These are phyloP conservation scores for Candida mattraensis DNA, from an alignment of 805 yeast species.

Conservation along the genomic window DNA sequence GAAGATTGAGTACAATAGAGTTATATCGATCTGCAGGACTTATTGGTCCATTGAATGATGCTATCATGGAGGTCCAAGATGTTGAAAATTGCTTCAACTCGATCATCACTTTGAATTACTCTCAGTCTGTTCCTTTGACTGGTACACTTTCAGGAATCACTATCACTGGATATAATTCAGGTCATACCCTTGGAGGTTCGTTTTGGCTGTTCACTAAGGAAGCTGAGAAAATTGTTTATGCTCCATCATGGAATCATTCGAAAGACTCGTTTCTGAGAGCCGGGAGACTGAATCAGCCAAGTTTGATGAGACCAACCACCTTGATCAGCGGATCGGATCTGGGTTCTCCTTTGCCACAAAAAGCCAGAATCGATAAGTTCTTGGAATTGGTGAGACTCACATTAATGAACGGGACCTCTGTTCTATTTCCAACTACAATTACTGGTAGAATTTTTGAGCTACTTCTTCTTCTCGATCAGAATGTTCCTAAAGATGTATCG, in stretches of 20 bases:
- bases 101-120: constrained; percentile 67
- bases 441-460: constrained; percentile 83
- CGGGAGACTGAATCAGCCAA: constrained; percentile 56
- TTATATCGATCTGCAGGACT: constrained; percentile 70
- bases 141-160: constrained; percentile 60
- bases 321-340: constrained; percentile 70
- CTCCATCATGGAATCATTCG: constrained; percentile 94
- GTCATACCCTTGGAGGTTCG: constrained; percentile 92
- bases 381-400: constrained; percentile 63
- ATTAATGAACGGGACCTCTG: constrained; percentile 74
- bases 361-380: constrained; percentile 62
- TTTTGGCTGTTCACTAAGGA: constrained; percentile 78
- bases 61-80: constrained; percentile 64
- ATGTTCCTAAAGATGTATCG: constrained; percentile 46
- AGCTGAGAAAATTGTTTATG: constrained; percentile 80
- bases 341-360: constrained; percentile 65
- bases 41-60: constrained; percentile 65
- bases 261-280: constrained; percentile 80
- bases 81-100: constrained; percentile 79
- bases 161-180: constrained; percentile 84
- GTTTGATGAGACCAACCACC: constrained; percentile 75
- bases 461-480: constrained; percentile 39
- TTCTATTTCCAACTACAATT: constrained; percentile 76
- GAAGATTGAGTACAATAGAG: constrained; percentile 84
- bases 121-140: constrained; percentile 67